Evolutionary conservation across 495 filamentous ascomycete species (phyloP).

Genomic region (Darksidea phi): DNA sequence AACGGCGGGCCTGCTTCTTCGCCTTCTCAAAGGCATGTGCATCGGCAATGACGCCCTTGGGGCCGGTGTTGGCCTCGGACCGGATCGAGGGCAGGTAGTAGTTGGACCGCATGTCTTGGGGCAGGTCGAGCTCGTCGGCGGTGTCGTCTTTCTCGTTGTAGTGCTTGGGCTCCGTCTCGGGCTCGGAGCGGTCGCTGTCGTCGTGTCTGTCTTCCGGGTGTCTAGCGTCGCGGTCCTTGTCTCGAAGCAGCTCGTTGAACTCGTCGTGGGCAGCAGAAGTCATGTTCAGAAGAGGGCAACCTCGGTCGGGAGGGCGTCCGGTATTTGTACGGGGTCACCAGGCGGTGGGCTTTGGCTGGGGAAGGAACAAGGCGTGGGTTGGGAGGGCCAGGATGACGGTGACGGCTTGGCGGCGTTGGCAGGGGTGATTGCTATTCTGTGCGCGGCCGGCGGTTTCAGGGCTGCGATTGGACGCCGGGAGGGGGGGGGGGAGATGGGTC

Average conservation of each 20-base stretch:
- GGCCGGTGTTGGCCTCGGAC: conserved; percentile 79
- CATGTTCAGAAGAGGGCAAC: conserved; percentile 29
- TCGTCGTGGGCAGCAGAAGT: conserved; percentile 73
- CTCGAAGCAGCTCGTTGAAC: conserved; percentile 70
- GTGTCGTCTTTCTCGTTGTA: conserved; percentile 46
- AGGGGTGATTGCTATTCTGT: conserved; percentile 10
- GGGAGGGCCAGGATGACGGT: background rate
- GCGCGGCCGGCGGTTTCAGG: conserved; percentile 10
- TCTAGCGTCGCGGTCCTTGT: conserved; percentile 46
- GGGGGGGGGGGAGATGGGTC: conserved; percentile 14
- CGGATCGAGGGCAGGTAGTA: conserved; percentile 53
- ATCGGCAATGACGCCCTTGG: conserved; percentile 97
- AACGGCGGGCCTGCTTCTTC: conserved; percentile 54
- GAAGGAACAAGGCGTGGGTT: conserved; percentile 5
- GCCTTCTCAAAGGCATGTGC: conserved; percentile 87
- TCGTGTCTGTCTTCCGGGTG: conserved; percentile 59
- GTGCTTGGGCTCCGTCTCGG: conserved; percentile 25
- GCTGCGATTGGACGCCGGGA: conserved; percentile 18
- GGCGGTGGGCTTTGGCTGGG: conserved; percentile 8
- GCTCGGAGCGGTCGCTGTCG: conserved; percentile 38
- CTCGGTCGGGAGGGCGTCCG: conserved; percentile 1
- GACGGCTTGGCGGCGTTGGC: conserved; percentile 1
- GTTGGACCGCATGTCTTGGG: conserved; percentile 56
- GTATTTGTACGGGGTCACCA: conserved; percentile 28
- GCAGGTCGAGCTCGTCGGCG: conserved; percentile 56